Evolutionary conservation across 2,329 filamentous ascomycete species (phyloP).

Genomic region (Grosmannia serpens): DNA sequence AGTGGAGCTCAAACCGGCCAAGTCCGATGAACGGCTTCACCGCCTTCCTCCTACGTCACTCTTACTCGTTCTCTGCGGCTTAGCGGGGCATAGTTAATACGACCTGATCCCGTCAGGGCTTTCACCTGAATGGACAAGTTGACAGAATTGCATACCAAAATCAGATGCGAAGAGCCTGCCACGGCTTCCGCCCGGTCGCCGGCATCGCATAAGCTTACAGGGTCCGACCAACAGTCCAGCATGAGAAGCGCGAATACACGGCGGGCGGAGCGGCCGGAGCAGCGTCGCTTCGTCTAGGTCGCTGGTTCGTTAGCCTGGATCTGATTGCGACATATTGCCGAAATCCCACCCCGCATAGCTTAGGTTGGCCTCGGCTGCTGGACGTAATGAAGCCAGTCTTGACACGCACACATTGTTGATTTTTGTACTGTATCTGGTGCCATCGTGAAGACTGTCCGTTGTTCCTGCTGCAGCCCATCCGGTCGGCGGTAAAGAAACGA

Average conservation of each 20-base stretch:
- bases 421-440: not conserved
- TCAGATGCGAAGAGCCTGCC: not conserved
- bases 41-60: constrained; percentile 1
- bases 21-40: not conserved
- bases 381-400: too few species aligned
- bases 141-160: not conserved
- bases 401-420: not conserved
- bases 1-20: not conserved
- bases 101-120: not conserved
- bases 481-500: not conserved
- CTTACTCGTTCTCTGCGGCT: not conserved
- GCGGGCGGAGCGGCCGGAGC: too few species aligned
- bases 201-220: too few species aligned
- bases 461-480: not conserved
- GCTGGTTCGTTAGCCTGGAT: not conserved
- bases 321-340: not conserved
- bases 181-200: not conserved
- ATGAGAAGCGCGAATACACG: too few species aligned
- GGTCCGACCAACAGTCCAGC: too few species aligned
- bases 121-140: not conserved
- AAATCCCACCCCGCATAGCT: not conserved
- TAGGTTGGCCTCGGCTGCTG: not conserved
- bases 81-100: not conserved
- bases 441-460: not conserved
- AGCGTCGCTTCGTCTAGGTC: too few species aligned